A percentile compares a stretch with the other conserved stretches of the same genome.
Conservation (phyloP, 2,329 filamentous ascomycete species). For the Emergomyces pasteurianus region DNA sequence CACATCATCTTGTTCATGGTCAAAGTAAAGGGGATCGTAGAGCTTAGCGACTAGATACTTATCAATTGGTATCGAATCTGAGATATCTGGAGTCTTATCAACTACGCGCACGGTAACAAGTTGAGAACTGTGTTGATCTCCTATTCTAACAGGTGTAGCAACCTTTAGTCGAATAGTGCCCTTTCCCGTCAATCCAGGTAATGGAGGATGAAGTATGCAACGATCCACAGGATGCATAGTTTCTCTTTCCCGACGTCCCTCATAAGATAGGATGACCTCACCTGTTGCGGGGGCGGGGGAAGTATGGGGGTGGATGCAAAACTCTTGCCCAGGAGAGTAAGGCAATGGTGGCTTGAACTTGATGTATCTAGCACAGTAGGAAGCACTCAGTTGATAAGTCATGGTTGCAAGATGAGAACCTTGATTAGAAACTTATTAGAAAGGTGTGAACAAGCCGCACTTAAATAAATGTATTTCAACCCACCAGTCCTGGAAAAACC, state of each 20-base stretch:
- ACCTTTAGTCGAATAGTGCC: not conserved
- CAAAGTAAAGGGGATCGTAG: conserved; percentile 5
- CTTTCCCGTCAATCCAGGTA: not conserved
- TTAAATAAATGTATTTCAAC: not conserved
- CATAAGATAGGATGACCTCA: not conserved
- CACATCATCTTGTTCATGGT: conserved; percentile 4
- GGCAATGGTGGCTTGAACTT: not conserved
- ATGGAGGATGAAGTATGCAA: not conserved
- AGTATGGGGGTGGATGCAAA: not conserved
- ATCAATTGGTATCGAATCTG: not conserved
- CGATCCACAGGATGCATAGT: not conserved
- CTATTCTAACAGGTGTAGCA: not conserved
- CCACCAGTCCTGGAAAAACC: too few species aligned
- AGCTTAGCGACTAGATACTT: conserved; percentile 6
- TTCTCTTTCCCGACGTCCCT: not conserved
- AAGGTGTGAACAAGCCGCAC: not conserved
- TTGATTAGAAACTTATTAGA: not conserved
- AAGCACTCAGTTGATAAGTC: not conserved
- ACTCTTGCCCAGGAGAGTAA: not conserved
- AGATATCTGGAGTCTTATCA: not conserved
- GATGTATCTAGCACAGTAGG: not conserved
- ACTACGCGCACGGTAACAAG: not conserved
- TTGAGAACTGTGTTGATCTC: conserved; percentile 4
- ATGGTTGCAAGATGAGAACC: not conserved
- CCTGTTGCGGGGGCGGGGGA: not conserved